Evolutionary conservation across 257 asterid species (phyloP), one percentile per base, ranked within the genome.

Genomic region (Phtheirospermum japonicum): DNA sequence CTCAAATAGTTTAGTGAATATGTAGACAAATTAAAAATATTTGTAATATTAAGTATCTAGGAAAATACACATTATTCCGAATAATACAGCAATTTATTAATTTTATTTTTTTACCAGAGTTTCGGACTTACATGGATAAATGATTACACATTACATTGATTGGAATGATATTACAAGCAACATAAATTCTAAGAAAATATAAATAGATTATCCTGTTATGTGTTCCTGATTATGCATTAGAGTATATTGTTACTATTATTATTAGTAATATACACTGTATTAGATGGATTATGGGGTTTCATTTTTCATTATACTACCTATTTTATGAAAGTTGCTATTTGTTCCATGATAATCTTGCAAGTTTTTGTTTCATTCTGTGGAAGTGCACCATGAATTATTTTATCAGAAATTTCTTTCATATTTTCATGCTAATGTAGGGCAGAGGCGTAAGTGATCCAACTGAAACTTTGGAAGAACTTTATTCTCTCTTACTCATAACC

Each of bases 391-490:
- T 1, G 16, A 23, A 46, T 32, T 30, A 16, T 67, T 65, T 66
- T 57, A 54, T 70, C 66, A 37, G 53, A 37, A 58, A 49, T 57
- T 66, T 60, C 66, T 61, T 59, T 83, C 52, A 43, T 60, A 56
- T 64, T 60, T 68, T 68, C 71, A 71, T 43, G 10, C 73, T 17
- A 61, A 48, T 85, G 82, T 66, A 91, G 98, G 95, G 84, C 64
- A 86, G 89, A 74, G 95, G 93, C 83, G 59, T 49, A 70, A 79
- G 74, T 57, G 95, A 89, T 80, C 96, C 93, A 63, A 86, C 95
- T 67, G 90, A 72, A 80, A 92, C 88, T 51, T 74, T 92, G 89
- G 99, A 92, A 80, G 96, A 89, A 82, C 82, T 92, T 62, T 89
- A 92, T 81, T 92, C 99, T 53, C 94, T 92, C 46, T 76, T 92